These are phyloP conservation scores for Hanseniaspora lindneri DNA, from an alignment of 805 yeast genomes.

Conservation along the genomic window DNA sequence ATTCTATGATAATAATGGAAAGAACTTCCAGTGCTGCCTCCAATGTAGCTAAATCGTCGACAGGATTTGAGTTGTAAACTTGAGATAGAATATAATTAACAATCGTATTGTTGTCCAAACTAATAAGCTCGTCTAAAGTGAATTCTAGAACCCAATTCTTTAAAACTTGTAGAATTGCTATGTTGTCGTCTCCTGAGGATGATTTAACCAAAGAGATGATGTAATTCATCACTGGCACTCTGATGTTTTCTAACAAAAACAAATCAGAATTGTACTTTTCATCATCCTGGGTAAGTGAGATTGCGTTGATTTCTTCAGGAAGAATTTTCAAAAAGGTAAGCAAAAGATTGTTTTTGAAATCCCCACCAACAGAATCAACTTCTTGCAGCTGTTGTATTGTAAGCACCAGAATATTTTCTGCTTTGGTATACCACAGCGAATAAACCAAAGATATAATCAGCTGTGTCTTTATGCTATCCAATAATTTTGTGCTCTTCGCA, in stretches of 20 bases:
- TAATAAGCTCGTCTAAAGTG: slow-evolving; percentile 57
- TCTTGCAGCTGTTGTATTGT: slow-evolving; percentile 37
- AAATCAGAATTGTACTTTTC: slow-evolving; percentile 41
- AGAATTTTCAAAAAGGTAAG: slow-evolving; percentile 73
- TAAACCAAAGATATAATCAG: slow-evolving; percentile 71
- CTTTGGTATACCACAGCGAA: slow-evolving; percentile 59
- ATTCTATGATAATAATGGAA: slow-evolving; percentile 68
- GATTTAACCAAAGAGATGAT: not conserved
- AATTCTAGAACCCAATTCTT: slow-evolving; percentile 87
- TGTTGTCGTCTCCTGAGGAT: not conserved
- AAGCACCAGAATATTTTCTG: slow-evolving; percentile 64
- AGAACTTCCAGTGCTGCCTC: slow-evolving; percentile 81
- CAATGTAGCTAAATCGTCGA: slow-evolving; percentile 39
- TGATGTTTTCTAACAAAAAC: slow-evolving; percentile 17
- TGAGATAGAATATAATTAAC: slow-evolving; percentile 3
- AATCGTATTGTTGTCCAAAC: slow-evolving; percentile 29
- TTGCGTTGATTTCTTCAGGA: slow-evolving; percentile 65
- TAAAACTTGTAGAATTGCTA: slow-evolving; percentile 38
- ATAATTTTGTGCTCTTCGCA: slow-evolving; percentile 28
- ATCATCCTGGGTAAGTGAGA: slow-evolving; percentile 59
- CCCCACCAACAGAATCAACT: not conserved
- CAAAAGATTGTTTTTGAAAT: slow-evolving; percentile 33
- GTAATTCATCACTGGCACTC: slow-evolving; percentile 9
- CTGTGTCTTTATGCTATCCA: slow-evolving; percentile 64
- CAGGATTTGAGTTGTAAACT: slow-evolving; percentile 9